Base-by-base conservation (phyloP, 2,329 filamentous ascomycete genomes). In the Penicillium sclerotigenum region DNA sequence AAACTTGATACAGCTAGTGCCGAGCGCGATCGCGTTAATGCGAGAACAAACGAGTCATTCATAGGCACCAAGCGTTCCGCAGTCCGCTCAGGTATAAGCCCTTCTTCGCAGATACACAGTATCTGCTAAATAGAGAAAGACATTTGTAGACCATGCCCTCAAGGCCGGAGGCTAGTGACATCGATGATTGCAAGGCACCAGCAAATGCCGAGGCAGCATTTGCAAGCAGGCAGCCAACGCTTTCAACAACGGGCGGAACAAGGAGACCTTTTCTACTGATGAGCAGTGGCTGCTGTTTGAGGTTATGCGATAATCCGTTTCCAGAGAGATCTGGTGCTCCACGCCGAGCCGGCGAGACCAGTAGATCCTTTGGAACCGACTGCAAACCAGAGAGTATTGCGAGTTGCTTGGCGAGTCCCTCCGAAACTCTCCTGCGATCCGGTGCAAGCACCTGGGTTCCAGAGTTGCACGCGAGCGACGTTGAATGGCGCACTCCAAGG, bases 51-150 rank as follows among this genome's bases (percentile, higher is more conserved):
- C 18, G 1, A 9, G 5, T n/a, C 18, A 22, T 3, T 7, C 9
- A 43, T n/a, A 34, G 3, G 9, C 9, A 31, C 28, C 13, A 16
- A 28, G 36, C 37, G 24, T 6, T 22, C 33, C 33, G 49, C 13
- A 50, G 14, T 4, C 48, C 40, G 3, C 41, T 52, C 9, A 52
- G 26, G 33, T 54, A 33, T 7, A 54, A 43, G 8, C 49, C 31
- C 14, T 55, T 59, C 38, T 41, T 59, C 13, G 54, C 56, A 46
- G 56, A 59, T 56, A 52, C 58, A 5, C 63, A 10, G 0, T 57
- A 41, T 31, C 52, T 38, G 16, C 57, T 59, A 36, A 51, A 24
- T 5, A 52, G 34, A 29, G 60, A 64, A 11, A 64, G 47, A 26
- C 37, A 37, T 10, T 50, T 58, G 28, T 40, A 46, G 4, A 56